Base-by-base conservation (phyloP, 768 basidiomycete species). In the Sarcodon aspratus region DNA sequence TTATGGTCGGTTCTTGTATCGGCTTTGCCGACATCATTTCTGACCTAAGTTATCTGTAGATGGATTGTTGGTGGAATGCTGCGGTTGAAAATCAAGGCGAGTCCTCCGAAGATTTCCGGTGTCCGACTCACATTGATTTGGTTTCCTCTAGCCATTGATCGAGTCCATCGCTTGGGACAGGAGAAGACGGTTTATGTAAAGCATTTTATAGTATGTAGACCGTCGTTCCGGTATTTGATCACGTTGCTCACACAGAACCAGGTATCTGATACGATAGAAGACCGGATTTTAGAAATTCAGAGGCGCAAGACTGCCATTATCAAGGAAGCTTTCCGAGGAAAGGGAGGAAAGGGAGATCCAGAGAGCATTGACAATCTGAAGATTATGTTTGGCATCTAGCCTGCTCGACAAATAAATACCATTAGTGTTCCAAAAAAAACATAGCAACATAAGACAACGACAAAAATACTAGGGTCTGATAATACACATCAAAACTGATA, bases 11-110 rank as follows among this genome's bases (percentile, higher is more conserved):
- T 57, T 3, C 18, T 17, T 32, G 9, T 36, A 42, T 12, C 1
- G 21, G 9, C 37, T 15, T 27, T 27, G 21, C 21, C 21, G 21
- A 27, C 21, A 27, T 27, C 21, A 27, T 27, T 27, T 27, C 21
- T 27, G 3, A 27, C 21, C 21, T 27, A n/a, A n/a, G n/a, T n/a
- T n/a, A 27, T 27, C 21, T 27, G 21, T 27, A 27, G 21, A 91
- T 91, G 87, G 88, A 90, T 57, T 91, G 86, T 55, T 90, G 88
- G 88, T 91, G 88, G 88, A 91, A 90, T 60, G 77, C 84, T 5
- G 86, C 87, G 0, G 79, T 74, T 4, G 89, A 91, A 60, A 80
- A 80, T 46, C 88, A 91, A 75, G 85, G 83, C 79, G 54, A 1
- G 48, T 47, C 43, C 32, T 18, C 17, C 15, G 46, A 33, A 32